Percentiles rank a stretch among this genome's conserved stretches.
These are phyloP conservation scores for Ulmus americana DNA, from an alignment of 331 rosid species.

Conservation along the genomic window DNA sequence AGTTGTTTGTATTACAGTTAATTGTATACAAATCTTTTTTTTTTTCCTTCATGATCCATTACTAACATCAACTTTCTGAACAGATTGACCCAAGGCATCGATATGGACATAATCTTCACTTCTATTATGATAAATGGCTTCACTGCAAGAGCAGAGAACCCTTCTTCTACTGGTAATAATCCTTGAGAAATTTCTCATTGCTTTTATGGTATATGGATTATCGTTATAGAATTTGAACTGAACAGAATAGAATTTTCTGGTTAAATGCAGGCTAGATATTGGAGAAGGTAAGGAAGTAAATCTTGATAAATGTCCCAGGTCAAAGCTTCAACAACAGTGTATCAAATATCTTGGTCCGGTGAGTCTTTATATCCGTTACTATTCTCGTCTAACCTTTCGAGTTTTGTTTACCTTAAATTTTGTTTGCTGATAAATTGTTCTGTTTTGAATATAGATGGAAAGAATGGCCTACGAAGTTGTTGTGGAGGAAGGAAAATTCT, in stretches of 20 bases:
- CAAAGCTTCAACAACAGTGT: constrained; percentile 82
- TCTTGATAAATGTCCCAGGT: constrained; percentile 71
- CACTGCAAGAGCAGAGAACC: constrained; percentile 85
- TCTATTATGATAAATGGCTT: constrained; percentile 80
- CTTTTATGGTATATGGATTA: constrained; percentile 6
- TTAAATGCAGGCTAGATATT: constrained; percentile 72
- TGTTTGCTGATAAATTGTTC: constrained; percentile 14
- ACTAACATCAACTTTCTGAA: constrained; percentile 25
- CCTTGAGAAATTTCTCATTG: constrained; percentile 9
- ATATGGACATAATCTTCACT: constrained; percentile 92
- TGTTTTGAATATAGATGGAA: constrained; percentile 61
- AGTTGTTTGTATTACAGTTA: constrained; percentile 29
- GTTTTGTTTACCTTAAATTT: background rate
- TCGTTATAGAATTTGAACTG: constrained; percentile 8
- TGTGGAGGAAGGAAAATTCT: constrained; percentile 63
- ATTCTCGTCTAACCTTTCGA: constrained; percentile 5
- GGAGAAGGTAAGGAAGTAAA: constrained; percentile 95
- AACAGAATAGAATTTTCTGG: constrained; percentile 3
- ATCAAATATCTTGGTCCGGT: constrained; percentile 97
- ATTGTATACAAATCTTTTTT: constrained; percentile 8
- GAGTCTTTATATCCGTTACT: constrained; percentile 32
- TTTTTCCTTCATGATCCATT: constrained; percentile 16
- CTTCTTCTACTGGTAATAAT: constrained; percentile 88
- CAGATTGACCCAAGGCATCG: constrained; percentile 98
- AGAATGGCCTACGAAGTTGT: constrained; percentile 84